A percentile compares a stretch with the other conserved stretches of the same genome.
phyloP scores from a whole-genome alignment of 2,329 filamentous ascomycete species.

The Colletotrichum viniferum region DNA sequence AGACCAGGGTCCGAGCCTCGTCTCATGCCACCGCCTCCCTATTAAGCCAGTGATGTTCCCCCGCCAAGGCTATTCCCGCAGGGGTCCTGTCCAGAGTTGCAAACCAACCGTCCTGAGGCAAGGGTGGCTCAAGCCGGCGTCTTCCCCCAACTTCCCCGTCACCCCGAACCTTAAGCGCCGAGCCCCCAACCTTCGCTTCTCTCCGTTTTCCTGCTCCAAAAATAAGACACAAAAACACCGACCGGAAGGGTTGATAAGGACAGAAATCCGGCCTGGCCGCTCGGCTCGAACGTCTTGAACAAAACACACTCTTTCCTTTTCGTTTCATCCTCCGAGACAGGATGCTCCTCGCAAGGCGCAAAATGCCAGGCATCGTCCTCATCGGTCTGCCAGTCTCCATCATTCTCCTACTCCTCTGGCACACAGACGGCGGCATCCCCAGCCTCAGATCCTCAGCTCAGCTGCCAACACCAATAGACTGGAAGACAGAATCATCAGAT shows the following conservation, averaged over 20 bases:
- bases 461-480: not conserved
- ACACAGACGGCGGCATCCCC: not conserved
- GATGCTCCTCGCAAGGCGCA: not conserved
- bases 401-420: slow-evolving; percentile 5
- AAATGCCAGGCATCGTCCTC: not conserved
- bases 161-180: not conserved
- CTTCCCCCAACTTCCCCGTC: not conserved
- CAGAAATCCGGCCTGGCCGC: not conserved
- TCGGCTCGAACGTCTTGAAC: slow-evolving; percentile 31
- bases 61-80: not conserved
- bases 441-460: not conserved
- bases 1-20: not conserved
- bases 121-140: not conserved
- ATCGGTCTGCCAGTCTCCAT: slow-evolving; percentile 1
- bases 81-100: not conserved
- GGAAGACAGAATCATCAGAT: not conserved
- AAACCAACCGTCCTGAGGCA: not conserved
- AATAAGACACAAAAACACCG: not conserved
- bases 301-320: accelerated
- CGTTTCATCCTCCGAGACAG: accelerated
- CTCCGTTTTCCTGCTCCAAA: not conserved
- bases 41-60: not conserved
- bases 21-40: not conserved
- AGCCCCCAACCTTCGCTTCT: not conserved
- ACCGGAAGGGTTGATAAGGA: not conserved